These are phyloP conservation scores for Saccharomycopsis synnaedendra DNA, from an alignment of 805 yeast genomes.

Conservation along the genomic window DNA sequence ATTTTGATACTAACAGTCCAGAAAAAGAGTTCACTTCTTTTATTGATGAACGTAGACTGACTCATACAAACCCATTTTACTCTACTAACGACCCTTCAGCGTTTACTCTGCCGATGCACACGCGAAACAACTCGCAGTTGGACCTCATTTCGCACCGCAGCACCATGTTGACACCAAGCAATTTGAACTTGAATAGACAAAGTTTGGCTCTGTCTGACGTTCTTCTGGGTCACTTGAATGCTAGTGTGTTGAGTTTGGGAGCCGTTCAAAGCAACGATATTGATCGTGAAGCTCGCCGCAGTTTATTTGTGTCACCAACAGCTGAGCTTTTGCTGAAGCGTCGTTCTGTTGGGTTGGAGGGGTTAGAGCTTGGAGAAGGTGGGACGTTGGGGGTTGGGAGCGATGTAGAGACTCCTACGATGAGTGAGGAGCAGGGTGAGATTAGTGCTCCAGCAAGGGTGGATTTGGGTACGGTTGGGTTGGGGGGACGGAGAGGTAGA, in stretches of 20 bases:
- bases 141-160: neutral
- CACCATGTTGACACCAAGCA: neutral
- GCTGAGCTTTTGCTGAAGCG: conserved; percentile 55
- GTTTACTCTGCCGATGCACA: neutral
- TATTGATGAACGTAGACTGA: neutral
- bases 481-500: conserved; percentile 5
- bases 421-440: neutral
- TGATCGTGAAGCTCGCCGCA: neutral
- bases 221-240: neutral
- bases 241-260: neutral
- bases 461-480: conserved; percentile 1
- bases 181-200: neutral
- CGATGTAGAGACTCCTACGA: conserved; percentile 3
- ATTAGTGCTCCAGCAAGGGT: conserved; percentile 10
- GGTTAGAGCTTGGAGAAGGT: neutral
- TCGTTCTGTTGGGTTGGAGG: conserved; percentile 11
- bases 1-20: neutral
- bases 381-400: conserved; percentile 1
- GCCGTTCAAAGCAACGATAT: neutral
- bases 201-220: neutral
- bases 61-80: conserved; percentile 1
- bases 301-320: conserved; percentile 69
- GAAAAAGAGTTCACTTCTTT: conserved; percentile 5
- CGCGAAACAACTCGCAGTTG: neutral
- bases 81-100: neutral